Conservation (phyloP, 495 filamentous ascomycete genomes). For the Lineolata rhizophorae region DNA sequence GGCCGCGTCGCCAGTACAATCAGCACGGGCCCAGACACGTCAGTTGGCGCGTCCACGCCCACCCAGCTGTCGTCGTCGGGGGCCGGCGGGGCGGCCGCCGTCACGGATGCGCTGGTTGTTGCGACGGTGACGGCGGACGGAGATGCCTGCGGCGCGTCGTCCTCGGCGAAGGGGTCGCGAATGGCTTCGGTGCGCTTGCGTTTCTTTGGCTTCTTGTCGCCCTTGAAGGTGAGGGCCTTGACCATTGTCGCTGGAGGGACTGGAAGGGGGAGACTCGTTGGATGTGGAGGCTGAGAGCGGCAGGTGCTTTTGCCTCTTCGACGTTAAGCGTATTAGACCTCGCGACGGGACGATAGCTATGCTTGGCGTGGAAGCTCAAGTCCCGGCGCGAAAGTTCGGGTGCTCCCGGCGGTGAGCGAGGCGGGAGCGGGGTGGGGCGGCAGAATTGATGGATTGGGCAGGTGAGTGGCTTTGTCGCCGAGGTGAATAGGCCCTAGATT, state of each 20-base stretch:
- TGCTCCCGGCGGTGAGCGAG: too few relatives aligned
- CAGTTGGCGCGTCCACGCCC: conserved; percentile 48
- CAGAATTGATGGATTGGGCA: too few relatives aligned
- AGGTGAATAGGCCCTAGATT: too few relatives aligned
- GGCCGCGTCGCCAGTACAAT: conserved; percentile 55
- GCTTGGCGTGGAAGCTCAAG: too few relatives aligned
- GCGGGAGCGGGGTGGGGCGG: too few relatives aligned
- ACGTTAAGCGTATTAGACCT: too few relatives aligned
- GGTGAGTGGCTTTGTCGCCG: too few relatives aligned
- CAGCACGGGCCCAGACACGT: conserved; percentile 70
- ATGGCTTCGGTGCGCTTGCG: conserved; percentile 62
- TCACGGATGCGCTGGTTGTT: conserved; percentile 19
- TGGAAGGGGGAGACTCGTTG: background rate
- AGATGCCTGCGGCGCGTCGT: too few relatives aligned
- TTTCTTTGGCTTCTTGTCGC: conserved; percentile 88
- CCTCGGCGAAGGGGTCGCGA: conserved; percentile 16
- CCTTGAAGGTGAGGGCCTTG: conserved; percentile 82
- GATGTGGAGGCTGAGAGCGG: background rate
- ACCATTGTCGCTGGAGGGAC: conserved; percentile 23
- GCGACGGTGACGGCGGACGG: too few relatives aligned
- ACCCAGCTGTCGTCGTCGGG: conserved; percentile 75
- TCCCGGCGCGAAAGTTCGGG: too few relatives aligned
- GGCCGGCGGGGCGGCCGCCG: conserved; percentile 12
- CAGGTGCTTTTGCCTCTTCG: too few relatives aligned
- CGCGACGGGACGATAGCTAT: too few relatives aligned